Percentiles rank a stretch among this genome's conserved stretches.
Conservation (phyloP, 306 rosid species). For the Malus asiatica region DNA sequence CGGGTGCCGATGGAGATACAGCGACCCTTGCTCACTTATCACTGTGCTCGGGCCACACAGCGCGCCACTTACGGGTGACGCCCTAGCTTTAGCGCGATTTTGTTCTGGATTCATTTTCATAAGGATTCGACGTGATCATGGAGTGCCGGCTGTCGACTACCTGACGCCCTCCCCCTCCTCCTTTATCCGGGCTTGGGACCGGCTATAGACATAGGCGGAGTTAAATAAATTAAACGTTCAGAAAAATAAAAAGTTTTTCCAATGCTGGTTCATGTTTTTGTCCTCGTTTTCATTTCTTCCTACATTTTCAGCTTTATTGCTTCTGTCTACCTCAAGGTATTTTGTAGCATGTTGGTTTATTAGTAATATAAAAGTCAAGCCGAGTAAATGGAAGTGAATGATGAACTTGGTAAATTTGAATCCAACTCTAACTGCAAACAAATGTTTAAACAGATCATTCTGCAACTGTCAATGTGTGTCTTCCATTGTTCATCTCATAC, state of each 20-base stretch:
- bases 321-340: background rate
- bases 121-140: too few species aligned
- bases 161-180: too few species aligned
- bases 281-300: conserved; percentile 7
- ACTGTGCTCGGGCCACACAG: too few species aligned
- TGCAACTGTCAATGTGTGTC: background rate
- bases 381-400: conserved; percentile 2
- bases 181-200: too few species aligned
- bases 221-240: background rate
- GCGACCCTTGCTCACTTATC: too few species aligned
- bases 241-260: background rate
- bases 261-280: background rate
- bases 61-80: too few species aligned
- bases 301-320: background rate
- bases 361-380: background rate
- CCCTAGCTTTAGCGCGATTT: too few species aligned
- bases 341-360: conserved; percentile 2
- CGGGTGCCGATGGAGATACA: too few species aligned
- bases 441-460: background rate
- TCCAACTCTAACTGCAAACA: background rate
- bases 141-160: too few species aligned
- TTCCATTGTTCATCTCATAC: background rate
- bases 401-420: background rate
- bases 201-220: too few species aligned
- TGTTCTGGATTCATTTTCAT: too few species aligned